Conservation (phyloP, 768 basidiomycete genomes). For the Leccinellum albellum region DNA sequence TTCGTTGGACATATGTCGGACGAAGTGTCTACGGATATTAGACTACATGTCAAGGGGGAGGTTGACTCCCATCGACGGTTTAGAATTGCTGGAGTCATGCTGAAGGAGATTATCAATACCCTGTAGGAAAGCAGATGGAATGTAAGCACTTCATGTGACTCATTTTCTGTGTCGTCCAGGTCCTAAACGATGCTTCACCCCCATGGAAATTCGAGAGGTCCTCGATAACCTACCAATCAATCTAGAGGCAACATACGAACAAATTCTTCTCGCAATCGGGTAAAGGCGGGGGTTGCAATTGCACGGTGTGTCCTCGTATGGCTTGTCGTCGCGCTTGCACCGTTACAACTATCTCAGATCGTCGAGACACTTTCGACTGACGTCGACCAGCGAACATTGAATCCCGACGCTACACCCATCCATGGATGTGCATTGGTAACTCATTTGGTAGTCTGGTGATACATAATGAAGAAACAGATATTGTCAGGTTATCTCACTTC, state of each 20-base stretch:
- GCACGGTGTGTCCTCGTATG: background rate
- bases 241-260: background rate
- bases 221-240: background rate
- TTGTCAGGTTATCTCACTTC: background rate
- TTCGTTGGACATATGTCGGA: conserved; percentile 4
- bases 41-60: conserved; percentile 3
- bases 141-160: background rate
- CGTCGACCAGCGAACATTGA: background rate
- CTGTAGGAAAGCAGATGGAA: conserved; percentile 9
- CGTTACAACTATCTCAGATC: background rate
- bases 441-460: background rate
- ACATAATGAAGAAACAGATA: background rate
- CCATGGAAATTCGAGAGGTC: background rate
- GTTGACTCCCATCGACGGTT: conserved; percentile 6
- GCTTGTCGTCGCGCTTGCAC: background rate
- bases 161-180: background rate
- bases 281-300: background rate
- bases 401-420: background rate
- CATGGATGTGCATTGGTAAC: background rate
- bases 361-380: background rate
- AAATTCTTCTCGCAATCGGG: background rate
- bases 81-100: background rate
- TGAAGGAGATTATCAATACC: conserved; percentile 1
- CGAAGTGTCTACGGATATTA: conserved; percentile 1
- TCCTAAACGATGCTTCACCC: background rate